Evolutionary conservation across 1,284 basidiomycete species (phyloP).

Genomic region (Moesziomyces aphidis): DNA sequence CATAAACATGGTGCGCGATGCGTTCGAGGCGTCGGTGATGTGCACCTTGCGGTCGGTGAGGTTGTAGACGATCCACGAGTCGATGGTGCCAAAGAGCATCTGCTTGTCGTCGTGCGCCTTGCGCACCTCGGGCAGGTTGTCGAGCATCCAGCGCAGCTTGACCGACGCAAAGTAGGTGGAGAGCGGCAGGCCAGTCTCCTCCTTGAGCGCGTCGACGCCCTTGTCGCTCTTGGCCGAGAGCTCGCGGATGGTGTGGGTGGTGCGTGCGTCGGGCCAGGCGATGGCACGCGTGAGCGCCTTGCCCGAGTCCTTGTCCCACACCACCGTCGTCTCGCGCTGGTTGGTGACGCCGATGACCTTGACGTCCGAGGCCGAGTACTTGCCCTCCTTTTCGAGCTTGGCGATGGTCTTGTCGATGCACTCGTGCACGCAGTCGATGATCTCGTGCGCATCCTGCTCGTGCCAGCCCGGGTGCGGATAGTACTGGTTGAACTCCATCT

Average conservation of each 20-base stretch:
- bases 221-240: conserved; percentile 80
- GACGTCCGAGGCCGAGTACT: conserved; percentile 81
- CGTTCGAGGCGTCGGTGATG: conserved; percentile 94
- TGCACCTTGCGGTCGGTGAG: conserved; percentile 88
- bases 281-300: conserved; percentile 86
- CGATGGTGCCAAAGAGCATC: conserved; percentile 91
- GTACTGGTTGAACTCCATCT: conserved; percentile 71
- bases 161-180: conserved; percentile 93
- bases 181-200: conserved; percentile 58
- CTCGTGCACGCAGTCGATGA: conserved; percentile 80
- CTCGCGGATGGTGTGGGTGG: conserved; percentile 82
- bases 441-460: conserved; percentile 89
- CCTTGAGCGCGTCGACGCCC: conserved; percentile 78
- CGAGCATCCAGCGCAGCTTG: conserved; percentile 96
- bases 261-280: conserved; percentile 95
- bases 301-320: conserved; percentile 91
- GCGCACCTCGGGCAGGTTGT: conserved; percentile 82
- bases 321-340: conserved; percentile 95
- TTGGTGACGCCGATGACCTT: conserved; percentile 98
- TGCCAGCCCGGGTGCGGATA: conserved; percentile 78
- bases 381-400: conserved; percentile 77
- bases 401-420: conserved; percentile 82
- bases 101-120: conserved; percentile 85
- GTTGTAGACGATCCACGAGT: conserved; percentile 95
- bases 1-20: conserved; percentile 92